Percentiles rank a stretch among this genome's conserved stretches.
These are phyloP conservation scores for Aspergillus cristatus DNA, from an alignment of 495 filamentous ascomycete species.

Conservation along the genomic window DNA sequence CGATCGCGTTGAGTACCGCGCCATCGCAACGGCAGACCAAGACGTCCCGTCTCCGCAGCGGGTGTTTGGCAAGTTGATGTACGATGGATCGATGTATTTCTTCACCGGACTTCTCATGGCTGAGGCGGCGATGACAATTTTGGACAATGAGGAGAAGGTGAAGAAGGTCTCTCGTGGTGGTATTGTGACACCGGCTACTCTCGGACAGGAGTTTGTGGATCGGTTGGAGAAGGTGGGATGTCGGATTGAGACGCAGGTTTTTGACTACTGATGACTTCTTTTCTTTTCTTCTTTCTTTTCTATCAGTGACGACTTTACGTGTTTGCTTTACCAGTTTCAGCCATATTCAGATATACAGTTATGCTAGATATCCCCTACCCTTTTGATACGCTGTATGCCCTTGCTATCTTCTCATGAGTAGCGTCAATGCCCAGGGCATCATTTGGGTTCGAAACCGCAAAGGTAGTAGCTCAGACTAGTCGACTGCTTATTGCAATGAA, in stretches of 20 bases:
- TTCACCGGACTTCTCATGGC: slow-evolving; percentile 59
- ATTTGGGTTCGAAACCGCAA: too few species aligned
- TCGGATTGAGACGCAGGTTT: slow-evolving; percentile 43
- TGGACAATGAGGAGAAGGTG: slow-evolving; percentile 51
- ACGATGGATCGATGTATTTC: slow-evolving; percentile 54
- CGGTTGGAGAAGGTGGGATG: slow-evolving; percentile 56
- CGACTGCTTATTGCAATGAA: too few species aligned
- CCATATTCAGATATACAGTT: too few species aligned
- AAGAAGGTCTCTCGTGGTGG: slow-evolving; percentile 55
- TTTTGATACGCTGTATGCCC: too few species aligned
- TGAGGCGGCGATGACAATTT: slow-evolving; percentile 62
- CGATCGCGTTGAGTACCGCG: slow-evolving; percentile 56
- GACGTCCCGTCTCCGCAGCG: slow-evolving; percentile 25
- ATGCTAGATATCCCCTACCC: too few species aligned
- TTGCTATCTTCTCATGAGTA: too few species aligned
- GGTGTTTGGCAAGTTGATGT: slow-evolving; percentile 51
- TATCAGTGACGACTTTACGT: too few species aligned
- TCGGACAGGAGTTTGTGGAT: slow-evolving; percentile 70
- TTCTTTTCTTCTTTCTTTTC: neutral
- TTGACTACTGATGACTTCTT: slow-evolving; percentile 17
- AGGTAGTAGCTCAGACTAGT: too few species aligned
- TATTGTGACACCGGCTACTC: slow-evolving; percentile 71
- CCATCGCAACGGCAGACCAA: slow-evolving; percentile 54
- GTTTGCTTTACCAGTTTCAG: neutral
- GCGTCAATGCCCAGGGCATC: too few species aligned